Base-by-base conservation (phyloP, 148 eudicot genomes). In the Rhododendron griersonianum region DNA sequence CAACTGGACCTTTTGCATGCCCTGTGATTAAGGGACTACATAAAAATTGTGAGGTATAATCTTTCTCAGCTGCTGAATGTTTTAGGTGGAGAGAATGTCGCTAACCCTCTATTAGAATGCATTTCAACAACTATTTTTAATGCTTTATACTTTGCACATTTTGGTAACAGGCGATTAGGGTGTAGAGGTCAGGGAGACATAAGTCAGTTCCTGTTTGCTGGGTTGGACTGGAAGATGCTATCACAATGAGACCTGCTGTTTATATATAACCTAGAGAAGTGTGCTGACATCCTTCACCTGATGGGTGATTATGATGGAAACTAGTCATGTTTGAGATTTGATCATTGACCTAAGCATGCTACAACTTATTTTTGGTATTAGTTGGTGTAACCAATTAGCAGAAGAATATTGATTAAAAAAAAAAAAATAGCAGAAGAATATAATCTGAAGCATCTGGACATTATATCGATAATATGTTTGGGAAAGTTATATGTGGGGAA, bases 191-290 rank as follows among this genome's bases (percentile, higher is more conserved):
- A 25, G 4, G 3, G 13, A 25, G 13, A 28, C 3, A n/a, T 21
- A 28, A n/a, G 13, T 79, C 45, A 79, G 39, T 33, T 73, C 78
- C 48, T 48, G 7, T 45, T 10, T 45, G 59, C 82, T 14, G 44
- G 80, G 65, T 16, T 33, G 78, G 78, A 74, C 41, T 44, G 80
- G 80, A 77, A 77, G 13, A 80, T 80, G 55, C 33, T 80, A 48
- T 28, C 25, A 55, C 13, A 2, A 81, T 81, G 25, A 51, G 67
- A 39, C 21, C 51, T 11, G 19, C 59, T 50, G 23, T 79, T 79
- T 7, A n/a, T 28, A 30, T 33, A 9, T 41, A 35, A 1, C n/a
- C 15, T 28, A 28, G 37, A 35, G 16, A 11, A 80, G n/a, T 21
- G 51, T 1, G 35, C 82, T 25, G 19, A 3, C 35, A 39, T 79